These are phyloP conservation scores for Hypoxylon sp. DNA, from an alignment of 2,329 filamentous ascomycete genomes.

Conservation along the genomic window DNA sequence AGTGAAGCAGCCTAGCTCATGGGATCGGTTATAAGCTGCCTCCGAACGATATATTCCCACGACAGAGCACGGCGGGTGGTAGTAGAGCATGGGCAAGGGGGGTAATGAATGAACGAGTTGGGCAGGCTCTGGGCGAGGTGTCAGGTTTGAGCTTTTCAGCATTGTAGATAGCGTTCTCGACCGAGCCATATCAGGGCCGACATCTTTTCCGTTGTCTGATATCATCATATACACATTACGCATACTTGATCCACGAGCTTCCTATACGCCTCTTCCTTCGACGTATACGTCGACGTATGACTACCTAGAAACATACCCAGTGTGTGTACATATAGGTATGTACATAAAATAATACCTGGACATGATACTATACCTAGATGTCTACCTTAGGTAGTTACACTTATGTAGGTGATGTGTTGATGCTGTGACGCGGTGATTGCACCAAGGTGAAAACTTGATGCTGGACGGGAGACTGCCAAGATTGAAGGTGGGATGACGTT, in stretches of 20 bases:
- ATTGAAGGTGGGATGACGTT: conserved; percentile 20
- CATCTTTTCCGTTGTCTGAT: conserved; percentile 16
- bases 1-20: conserved; percentile 5
- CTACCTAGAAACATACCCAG: conserved; percentile 9
- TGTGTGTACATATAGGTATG: neutral
- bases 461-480: neutral
- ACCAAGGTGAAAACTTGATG: neutral
- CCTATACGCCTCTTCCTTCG: neutral
- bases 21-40: conserved; percentile 2
- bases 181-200: conserved; percentile 1
- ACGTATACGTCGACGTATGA: neutral
- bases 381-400: too few relatives aligned
- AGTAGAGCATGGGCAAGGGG: conserved; percentile 6
- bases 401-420: neutral
- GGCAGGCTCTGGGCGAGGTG: conserved; percentile 12
- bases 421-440: neutral
- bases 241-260: conserved; percentile 20
- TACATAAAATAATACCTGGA: neutral
- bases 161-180: conserved; percentile 25
- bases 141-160: conserved; percentile 12
- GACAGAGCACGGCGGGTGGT: conserved; percentile 15
- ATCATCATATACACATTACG: conserved; percentile 26
- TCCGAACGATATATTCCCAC: conserved; percentile 1
- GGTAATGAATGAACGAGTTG: conserved; percentile 25
- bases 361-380: too few relatives aligned